Evolutionary conservation across 441 rosid genomes (phyloP).

Genomic region (Bocquillonia castaneifolia): DNA sequence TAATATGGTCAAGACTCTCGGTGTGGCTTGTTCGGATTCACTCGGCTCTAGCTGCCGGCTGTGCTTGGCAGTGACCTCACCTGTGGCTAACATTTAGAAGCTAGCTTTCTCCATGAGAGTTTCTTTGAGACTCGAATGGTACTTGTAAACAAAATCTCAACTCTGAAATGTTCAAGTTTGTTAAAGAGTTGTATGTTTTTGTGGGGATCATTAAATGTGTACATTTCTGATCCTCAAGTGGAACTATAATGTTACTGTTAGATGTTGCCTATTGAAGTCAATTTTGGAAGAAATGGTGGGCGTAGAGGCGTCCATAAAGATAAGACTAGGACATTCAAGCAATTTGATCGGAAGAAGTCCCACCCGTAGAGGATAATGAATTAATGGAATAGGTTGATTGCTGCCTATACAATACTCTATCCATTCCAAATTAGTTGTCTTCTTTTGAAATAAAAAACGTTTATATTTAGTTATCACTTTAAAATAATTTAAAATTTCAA

Average conservation of each 20-base stretch:
- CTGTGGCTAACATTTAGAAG: constrained; percentile 37
- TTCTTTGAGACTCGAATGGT: constrained; percentile 4
- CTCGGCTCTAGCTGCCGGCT: constrained; percentile 30
- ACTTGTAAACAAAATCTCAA: constrained; percentile 18
- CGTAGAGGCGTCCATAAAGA: not conserved
- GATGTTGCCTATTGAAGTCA: not conserved
- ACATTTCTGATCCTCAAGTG: constrained; percentile 1
- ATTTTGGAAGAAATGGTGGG: not conserved
- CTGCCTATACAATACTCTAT: not conserved
- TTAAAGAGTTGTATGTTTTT: constrained; percentile 18
- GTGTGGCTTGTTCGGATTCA: constrained; percentile 35
- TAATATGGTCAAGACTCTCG: constrained; percentile 64
- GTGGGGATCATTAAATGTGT: constrained; percentile 19
- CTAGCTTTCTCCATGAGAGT: constrained; percentile 12
- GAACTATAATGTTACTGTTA: not conserved
- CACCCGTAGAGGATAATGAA: not conserved
- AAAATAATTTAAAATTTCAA: too few species aligned
- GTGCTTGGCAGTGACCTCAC: constrained; percentile 22
- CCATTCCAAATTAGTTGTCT: too few species aligned
- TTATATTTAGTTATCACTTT: too few species aligned
- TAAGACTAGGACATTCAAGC: not conserved
- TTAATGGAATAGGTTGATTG: constrained; percentile 1
- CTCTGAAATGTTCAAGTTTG: not conserved
- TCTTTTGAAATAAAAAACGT: too few species aligned
- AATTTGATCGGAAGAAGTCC: constrained; percentile 2